A percentile compares a stretch with the other conserved stretches of the same genome.
Evolutionary conservation across 2,329 filamentous ascomycete genomes (phyloP).

Genomic region (Akanthomyces lecanii): DNA sequence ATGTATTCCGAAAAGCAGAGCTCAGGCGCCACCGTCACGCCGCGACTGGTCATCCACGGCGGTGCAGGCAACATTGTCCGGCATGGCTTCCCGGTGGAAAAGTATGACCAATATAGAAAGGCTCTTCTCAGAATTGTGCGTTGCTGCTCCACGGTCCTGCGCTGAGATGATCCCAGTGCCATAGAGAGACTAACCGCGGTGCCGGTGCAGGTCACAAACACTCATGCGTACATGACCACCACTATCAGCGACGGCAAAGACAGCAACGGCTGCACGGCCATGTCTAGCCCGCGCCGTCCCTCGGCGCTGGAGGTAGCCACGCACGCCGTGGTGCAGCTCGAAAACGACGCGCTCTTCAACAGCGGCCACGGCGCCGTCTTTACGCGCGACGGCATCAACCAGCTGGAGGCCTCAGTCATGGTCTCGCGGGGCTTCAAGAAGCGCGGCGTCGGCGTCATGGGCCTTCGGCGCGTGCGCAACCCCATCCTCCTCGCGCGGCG

Average conservation of each 20-base stretch:
- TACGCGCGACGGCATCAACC: conserved; percentile 74
- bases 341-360: conserved; percentile 81
- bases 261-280: background rate
- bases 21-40: conserved; percentile 33
- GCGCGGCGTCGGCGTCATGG: conserved; percentile 72
- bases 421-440: conserved; percentile 69
- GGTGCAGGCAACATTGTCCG: conserved; percentile 67
- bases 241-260: conserved; percentile 18
- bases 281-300: conserved; percentile 29
- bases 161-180: background rate
- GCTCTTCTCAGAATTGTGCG: conserved; percentile 59
- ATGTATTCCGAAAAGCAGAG: conserved; percentile 40
- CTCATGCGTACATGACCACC: conserved; percentile 44
- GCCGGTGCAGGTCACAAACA: conserved; percentile 38
- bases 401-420: conserved; percentile 86
- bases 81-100: conserved; percentile 51
- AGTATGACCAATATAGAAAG: conserved; percentile 54
- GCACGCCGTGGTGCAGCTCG: conserved; percentile 69
- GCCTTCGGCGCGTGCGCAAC: conserved; percentile 70
- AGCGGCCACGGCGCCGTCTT: conserved; percentile 81
- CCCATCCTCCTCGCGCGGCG: conserved; percentile 70
- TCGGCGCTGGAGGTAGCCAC: conserved; percentile 70
- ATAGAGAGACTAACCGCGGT: background rate
- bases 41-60: conserved; percentile 63
- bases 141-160: background rate